Conservation (phyloP, 441 rosid species). For the Syzygium syzygioides region DNA sequence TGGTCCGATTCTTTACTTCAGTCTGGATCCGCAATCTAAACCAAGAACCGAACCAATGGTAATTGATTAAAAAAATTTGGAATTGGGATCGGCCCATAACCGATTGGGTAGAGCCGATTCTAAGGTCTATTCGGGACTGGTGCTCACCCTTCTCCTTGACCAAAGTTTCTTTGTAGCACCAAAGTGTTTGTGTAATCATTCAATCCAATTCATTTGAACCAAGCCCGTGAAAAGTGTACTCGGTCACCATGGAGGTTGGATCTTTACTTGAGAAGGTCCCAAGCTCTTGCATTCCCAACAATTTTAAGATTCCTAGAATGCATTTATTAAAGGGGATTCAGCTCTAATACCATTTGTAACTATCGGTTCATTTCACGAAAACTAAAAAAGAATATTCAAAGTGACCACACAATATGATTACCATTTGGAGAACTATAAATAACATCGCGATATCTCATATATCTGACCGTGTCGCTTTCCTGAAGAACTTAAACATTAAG, state of each 20-base stretch:
- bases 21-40: background rate
- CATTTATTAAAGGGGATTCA: background rate
- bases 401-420: background rate
- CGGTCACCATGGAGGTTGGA: background rate
- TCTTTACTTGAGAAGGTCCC: background rate
- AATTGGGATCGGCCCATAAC: no score
- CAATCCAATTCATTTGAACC: background rate
- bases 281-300: background rate
- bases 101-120: fast-evolving
- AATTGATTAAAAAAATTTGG: no score
- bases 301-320: fast-evolving
- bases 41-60: fast-evolving
- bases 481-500: background rate
- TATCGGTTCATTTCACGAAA: background rate
- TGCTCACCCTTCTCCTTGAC: background rate
- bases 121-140: fast-evolving
- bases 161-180: background rate
- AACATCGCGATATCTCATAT: background rate
- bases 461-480: background rate
- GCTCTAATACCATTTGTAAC: background rate
- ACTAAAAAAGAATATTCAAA: background rate
- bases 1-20: fast-evolving
- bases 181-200: background rate
- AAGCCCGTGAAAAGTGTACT: background rate
- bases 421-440: background rate